A percentile compares a stretch with the other conserved stretches of the same genome.
Conservation (phyloP, 345 rosid genomes). For the Eucalyptus sp. region DNA sequence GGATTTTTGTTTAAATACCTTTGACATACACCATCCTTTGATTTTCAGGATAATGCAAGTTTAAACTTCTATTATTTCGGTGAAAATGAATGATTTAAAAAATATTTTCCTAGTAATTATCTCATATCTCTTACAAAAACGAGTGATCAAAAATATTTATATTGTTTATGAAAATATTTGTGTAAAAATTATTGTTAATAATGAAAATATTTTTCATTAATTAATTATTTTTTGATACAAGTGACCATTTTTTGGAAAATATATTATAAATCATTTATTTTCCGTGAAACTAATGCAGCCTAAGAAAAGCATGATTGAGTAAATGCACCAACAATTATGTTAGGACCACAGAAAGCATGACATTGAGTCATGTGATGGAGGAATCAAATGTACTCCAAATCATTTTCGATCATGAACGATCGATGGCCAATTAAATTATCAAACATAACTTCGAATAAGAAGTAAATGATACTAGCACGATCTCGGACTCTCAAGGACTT, state of each 20-base stretch:
- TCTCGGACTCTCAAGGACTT: background rate
- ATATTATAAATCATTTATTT: no score
- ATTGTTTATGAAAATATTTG: fast-evolving
- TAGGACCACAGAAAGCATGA: fast-evolving
- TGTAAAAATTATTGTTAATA: no score
- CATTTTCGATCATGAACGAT: background rate
- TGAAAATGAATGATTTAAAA: no score
- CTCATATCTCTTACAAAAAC: no score
- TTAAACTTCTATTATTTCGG: fast-evolving
- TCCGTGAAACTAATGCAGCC: fast-evolving
- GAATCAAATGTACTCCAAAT: no score
- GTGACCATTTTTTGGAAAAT: fast-evolving
- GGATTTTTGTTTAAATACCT: fast-evolving
- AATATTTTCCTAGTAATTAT: no score
- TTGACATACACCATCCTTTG: no score
- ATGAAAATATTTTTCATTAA: no score
- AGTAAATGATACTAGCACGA: background rate
- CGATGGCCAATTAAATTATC: background rate
- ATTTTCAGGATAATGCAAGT: no score
- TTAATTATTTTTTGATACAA: fast-evolving
- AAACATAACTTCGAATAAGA: background rate
- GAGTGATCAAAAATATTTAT: no score
- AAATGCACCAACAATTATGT: background rate
- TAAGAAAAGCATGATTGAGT: no score
- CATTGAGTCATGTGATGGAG: background rate